A percentile compares a stretch with the other conserved stretches of the same genome.
Conservation (phyloP, 768 basidiomycete species). For the Auricularia cornea region DNA sequence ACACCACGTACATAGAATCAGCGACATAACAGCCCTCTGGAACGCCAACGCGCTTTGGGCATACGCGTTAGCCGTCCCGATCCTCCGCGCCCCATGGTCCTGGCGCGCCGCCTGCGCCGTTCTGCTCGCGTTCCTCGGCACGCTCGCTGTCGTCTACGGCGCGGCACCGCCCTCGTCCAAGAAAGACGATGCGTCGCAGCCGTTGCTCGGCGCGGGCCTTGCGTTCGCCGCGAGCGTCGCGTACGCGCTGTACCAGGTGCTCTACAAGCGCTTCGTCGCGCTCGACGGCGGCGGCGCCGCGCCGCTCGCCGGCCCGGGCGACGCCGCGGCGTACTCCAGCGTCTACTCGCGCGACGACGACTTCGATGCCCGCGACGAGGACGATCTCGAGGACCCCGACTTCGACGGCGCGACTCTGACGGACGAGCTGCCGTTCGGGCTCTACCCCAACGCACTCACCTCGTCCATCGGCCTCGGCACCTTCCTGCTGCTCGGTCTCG, state of each 20-base stretch:
- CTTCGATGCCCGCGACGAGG: too few relatives aligned
- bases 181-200: constrained; percentile 31
- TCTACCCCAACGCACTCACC: constrained; percentile 78
- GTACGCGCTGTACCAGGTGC: constrained; percentile 74
- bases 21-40: constrained; percentile 77
- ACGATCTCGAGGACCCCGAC: constrained; percentile 49
- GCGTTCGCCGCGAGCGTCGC: constrained; percentile 63
- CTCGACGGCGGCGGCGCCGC: constrained; percentile 19
- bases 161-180: background rate
- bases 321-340: background rate
- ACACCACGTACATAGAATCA: constrained; percentile 40
- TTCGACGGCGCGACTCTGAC: background rate
- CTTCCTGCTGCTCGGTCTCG: constrained; percentile 61
- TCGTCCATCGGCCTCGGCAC: constrained; percentile 75
- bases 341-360: too few relatives aligned
- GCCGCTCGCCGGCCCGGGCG: background rate
- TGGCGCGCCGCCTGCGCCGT: constrained; percentile 61
- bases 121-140: constrained; percentile 70
- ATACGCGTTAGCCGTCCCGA: constrained; percentile 73
- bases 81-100: constrained; percentile 59
- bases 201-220: constrained; percentile 64
- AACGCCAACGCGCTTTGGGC: constrained; percentile 90
- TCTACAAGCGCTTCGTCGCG: constrained; percentile 75
- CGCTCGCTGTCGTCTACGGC: constrained; percentile 78
- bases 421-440: constrained; percentile 59